These are phyloP conservation scores for Trypanosoma avium DNA, from an alignment of 208 protist genomes.

Conservation along the genomic window DNA sequence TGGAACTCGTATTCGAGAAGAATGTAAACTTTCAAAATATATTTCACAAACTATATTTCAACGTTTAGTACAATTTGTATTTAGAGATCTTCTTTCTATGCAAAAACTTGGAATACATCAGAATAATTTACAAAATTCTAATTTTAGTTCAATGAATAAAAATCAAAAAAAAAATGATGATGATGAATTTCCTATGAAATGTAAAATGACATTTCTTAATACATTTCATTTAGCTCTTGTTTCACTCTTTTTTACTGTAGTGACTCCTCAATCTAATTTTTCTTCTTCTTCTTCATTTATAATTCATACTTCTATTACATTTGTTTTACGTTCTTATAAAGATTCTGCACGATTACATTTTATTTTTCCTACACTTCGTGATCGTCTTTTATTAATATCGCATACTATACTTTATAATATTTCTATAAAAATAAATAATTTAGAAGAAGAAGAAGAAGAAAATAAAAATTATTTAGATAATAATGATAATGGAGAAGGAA, in stretches of 20 bases:
- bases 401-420: background rate
- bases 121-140: background rate
- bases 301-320: background rate
- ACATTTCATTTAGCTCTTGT: background rate
- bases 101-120: background rate
- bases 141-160: background rate
- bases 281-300: background rate
- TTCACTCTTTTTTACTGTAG: slow-evolving; percentile 1
- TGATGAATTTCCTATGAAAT: background rate
- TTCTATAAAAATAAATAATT: too few relatives aligned
- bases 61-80: background rate
- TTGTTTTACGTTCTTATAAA: background rate
- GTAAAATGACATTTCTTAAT: slow-evolving; percentile 5
- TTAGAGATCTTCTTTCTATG: slow-evolving; percentile 13
- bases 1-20: background rate
- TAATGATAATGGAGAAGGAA: too few relatives aligned
- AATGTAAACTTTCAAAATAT: background rate
- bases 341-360: background rate
- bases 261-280: background rate
- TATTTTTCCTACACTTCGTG: background rate
- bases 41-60: background rate
- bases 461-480: too few relatives aligned
- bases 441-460: too few relatives aligned
- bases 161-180: background rate
- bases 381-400: background rate